Percentiles rank a stretch among this genome's conserved stretches.
These are phyloP conservation scores for Sphaerulina vaccinii DNA, from an alignment of 2,329 filamentous ascomycete species.

Conservation along the genomic window DNA sequence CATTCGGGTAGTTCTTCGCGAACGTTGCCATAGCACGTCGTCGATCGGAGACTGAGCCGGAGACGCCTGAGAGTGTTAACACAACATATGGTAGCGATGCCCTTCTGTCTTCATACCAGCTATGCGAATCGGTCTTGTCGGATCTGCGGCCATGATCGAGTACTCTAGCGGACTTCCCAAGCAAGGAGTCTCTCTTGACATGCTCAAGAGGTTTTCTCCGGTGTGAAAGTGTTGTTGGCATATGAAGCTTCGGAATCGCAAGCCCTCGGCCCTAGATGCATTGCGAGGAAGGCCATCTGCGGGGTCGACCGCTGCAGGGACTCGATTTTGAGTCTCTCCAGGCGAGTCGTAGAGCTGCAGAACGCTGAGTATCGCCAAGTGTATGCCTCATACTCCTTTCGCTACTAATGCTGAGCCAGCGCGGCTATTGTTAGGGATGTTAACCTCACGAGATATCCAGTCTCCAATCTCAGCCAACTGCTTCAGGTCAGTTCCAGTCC, in stretches of 20 bases:
- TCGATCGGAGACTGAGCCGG: slow-evolving; percentile 43
- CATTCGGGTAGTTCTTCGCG: slow-evolving; percentile 31
- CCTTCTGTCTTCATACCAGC: slow-evolving; percentile 23
- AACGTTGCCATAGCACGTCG: slow-evolving; percentile 39
- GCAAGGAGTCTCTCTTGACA: slow-evolving; percentile 19
- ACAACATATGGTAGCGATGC: not conserved
- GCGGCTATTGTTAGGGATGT: slow-evolving; percentile 28
- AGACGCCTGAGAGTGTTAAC: slow-evolving; percentile 28
- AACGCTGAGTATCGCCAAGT: too few relatives aligned
- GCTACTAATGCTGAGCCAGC: slow-evolving; percentile 27
- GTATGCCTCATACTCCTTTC: too few relatives aligned
- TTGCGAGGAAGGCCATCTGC: too few relatives aligned
- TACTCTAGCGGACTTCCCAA: slow-evolving; percentile 21
- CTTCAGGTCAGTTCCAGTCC: slow-evolving; percentile 30
- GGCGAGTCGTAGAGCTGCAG: too few relatives aligned
- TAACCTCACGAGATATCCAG: slow-evolving; percentile 30
- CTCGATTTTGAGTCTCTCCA: too few relatives aligned
- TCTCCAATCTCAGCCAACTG: slow-evolving; percentile 26
- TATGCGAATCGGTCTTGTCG: slow-evolving; percentile 33
- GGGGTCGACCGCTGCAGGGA: too few relatives aligned
- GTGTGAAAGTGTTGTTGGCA: too few relatives aligned
- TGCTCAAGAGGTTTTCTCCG: too few relatives aligned
- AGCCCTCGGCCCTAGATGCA: too few relatives aligned
- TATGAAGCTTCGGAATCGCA: too few relatives aligned
- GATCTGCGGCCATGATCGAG: slow-evolving; percentile 25